Base-by-base conservation (phyloP, 2,329 filamentous ascomycete genomes). In the Stemphylium vesicarium region DNA sequence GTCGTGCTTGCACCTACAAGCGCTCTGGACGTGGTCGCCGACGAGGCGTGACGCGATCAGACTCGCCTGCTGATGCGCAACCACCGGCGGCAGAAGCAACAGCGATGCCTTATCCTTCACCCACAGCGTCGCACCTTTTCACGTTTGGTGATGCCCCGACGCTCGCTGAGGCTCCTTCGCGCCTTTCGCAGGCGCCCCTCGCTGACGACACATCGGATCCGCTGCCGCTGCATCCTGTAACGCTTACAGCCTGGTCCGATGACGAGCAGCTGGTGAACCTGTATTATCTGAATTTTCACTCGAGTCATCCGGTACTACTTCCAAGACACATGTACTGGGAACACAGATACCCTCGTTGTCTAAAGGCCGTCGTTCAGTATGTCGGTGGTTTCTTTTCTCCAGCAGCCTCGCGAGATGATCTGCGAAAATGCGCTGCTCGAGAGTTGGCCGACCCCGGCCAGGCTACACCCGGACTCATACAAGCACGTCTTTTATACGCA, bases 401-500 rank as follows among this genome's bases (percentile, higher is more conserved):
- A 2, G 68, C 74, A 4, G 69, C 70, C 13, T 72, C 75, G 1
- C 75, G 72, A 33, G 74, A 78, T 39, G 56, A 63, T 2, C 76
- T 80, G 49, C 73, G 75, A 42, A 55, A 67, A 24, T 42, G 43
- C 1, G 54, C 59, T 3, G 48, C 37, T 24, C 45, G 44, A 22
- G 52, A 59, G 10, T 33, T 69, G n/a, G 33, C 57, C 31, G 18
- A 49, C 13, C 46, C 41, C 11, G 41, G 53, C 10, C 60, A 66
- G 11, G 22, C 50, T n/a, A 60, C 62, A 13, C 52, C 63, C 0
- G 89, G 86, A 66, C 77, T 86, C 13, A 85, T 95, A 1, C 92
- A 96, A 75, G 86, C 90, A 2, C 81, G 92, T 70, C 76, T 96
- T 39, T 79, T 96, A 3, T 82, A 91, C 46, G 82, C 91, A 12